phyloP scores from a whole-genome alignment of 2,329 filamentous ascomycete species.

The Cladophialophora psammophila region DNA sequence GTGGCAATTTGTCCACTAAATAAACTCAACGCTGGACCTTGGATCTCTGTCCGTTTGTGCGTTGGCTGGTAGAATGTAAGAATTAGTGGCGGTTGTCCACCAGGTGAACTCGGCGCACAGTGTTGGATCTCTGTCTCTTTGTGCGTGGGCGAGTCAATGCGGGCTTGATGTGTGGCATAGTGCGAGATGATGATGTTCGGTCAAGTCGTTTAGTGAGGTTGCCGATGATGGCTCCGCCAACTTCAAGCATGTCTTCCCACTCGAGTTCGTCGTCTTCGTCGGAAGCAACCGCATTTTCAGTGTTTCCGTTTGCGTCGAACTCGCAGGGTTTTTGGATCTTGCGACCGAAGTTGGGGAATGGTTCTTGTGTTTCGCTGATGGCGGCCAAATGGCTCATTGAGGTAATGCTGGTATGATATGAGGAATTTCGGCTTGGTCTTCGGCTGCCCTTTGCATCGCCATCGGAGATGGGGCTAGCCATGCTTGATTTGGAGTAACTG shows the following conservation, averaged over 20 bases:
- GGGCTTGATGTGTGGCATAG: conserved; percentile 9
- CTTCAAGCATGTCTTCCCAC: conserved; percentile 33
- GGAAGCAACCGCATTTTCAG: conserved; percentile 35
- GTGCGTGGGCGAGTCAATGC: conserved; percentile 23
- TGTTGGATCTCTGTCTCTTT: conserved; percentile 24
- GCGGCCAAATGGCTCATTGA: conserved; percentile 30
- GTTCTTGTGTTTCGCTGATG: conserved; percentile 32
- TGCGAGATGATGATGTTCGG: conserved; percentile 12
- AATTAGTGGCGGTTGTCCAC: conserved; percentile 7
- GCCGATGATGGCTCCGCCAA: conserved; percentile 15
- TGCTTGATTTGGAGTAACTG: conserved; percentile 27
- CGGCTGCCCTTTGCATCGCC: conserved; percentile 21
- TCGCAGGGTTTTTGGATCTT: conserved; percentile 32
- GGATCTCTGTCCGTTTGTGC: conserved; percentile 26
- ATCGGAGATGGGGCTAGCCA: conserved; percentile 20
- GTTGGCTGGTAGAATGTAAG: conserved; percentile 2
- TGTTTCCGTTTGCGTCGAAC: conserved; percentile 23
- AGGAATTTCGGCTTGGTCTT: conserved; percentile 19
- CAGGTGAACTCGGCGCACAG: conserved; percentile 13
- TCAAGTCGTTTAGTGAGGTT: conserved; percentile 26
- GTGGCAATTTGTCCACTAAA: conserved; percentile 1
- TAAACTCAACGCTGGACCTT: conserved; percentile 10
- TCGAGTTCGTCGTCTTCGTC: conserved; percentile 34
- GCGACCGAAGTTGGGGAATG: neutral
- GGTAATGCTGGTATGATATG: conserved; percentile 24